Evolutionary conservation across 2,329 filamentous ascomycete genomes (phyloP), one percentile per base, ranked within the genome.

Genomic region (Neofusicoccum cordaticola): DNA sequence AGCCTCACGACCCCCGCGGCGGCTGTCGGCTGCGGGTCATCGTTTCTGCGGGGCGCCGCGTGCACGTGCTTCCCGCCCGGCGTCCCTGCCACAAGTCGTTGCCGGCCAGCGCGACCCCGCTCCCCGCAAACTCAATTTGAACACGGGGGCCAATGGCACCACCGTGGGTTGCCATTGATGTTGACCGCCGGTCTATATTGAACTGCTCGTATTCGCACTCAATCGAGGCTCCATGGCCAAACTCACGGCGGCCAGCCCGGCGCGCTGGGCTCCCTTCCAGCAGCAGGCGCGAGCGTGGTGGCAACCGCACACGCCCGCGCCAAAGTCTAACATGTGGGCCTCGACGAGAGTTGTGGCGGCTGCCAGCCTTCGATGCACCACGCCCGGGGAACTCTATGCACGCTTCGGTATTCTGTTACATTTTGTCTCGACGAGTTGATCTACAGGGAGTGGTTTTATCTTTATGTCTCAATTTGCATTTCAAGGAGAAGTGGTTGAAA

Each of bases 381-480:
- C 50, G 8, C 52, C 11, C 5, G 31, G 13, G n/a, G 5, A 39
- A 37, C 15, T 31, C n/a, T 19, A 11, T 44, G 22, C 31, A 27
- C 39, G 61, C 27, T 53, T 53, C 45, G 17, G 13, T 51, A 53
- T 42, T 63, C 61, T 63, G 39, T 45, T 63, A 63, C 61, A 63
- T 63, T 63, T 60, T 60, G 42, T 47, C 61, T 63, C 50, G 61
- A 53, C 61, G 34, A 22, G 37, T 44, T 63, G 61, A 63, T 63
- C 48, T 63, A 63, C 61, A 63, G 31, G 37, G 48, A 45, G 48
- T 50, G 48, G 35, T 53, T 63, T 53, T 50, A 51, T 63, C 39
- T 63, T 45, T 37, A 17, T 62, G 48, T 63, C 61, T 63, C 61
- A 63, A 63, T 63, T 63, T 63, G 48, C 48, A 53, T 63, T 22